These are phyloP conservation scores for Ophiostoma tasmaniense DNA, from an alignment of 2,329 filamentous ascomycete genomes.

Conservation along the genomic window DNA sequence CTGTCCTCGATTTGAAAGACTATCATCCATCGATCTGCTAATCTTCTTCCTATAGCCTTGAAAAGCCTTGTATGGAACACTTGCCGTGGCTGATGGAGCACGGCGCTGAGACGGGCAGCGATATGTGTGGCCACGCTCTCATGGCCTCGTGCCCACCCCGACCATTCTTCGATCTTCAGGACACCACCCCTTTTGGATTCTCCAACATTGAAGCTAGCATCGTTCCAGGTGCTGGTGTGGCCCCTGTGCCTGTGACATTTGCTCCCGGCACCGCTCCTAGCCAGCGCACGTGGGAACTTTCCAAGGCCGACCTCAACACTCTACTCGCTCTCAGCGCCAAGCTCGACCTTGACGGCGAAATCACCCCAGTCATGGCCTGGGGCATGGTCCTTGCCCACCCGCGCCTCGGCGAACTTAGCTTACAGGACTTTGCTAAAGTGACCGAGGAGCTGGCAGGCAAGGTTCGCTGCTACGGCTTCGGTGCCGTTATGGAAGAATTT, in stretches of 20 bases:
- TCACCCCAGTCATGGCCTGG: slow-evolving; percentile 95
- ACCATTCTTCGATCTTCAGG: slow-evolving; percentile 41
- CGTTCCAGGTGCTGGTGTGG: background rate
- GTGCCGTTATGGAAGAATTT: slow-evolving; percentile 56
- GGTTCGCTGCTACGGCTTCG: slow-evolving; percentile 81
- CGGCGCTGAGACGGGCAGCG: slow-evolving; percentile 49
- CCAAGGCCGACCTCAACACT: slow-evolving; percentile 66
- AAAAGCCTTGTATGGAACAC: slow-evolving; percentile 89
- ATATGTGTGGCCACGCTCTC: slow-evolving; percentile 78
- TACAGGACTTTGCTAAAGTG: slow-evolving; percentile 61
- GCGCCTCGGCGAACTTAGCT: slow-evolving; percentile 55
- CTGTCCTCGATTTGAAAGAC: background rate
- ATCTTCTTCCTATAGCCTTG: slow-evolving; percentile 54
- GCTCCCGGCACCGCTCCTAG: slow-evolving; percentile 33
- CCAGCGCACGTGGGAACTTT: slow-evolving; percentile 67
- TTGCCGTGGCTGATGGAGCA: slow-evolving; percentile 67
- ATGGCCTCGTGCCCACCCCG: slow-evolving; percentile 87
- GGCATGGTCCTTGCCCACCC: slow-evolving; percentile 69
- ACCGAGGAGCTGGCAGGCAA: slow-evolving; percentile 68
- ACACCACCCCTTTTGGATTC: slow-evolving; percentile 46
- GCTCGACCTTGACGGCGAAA: slow-evolving; percentile 77
- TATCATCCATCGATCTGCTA: background rate
- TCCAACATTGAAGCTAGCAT: slow-evolving; percentile 27
- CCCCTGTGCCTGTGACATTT: background rate
- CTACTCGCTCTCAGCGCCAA: slow-evolving; percentile 76